These are phyloP conservation scores for Usnea hakonensis DNA, from an alignment of 495 filamentous ascomycete genomes.

Conservation along the genomic window DNA sequence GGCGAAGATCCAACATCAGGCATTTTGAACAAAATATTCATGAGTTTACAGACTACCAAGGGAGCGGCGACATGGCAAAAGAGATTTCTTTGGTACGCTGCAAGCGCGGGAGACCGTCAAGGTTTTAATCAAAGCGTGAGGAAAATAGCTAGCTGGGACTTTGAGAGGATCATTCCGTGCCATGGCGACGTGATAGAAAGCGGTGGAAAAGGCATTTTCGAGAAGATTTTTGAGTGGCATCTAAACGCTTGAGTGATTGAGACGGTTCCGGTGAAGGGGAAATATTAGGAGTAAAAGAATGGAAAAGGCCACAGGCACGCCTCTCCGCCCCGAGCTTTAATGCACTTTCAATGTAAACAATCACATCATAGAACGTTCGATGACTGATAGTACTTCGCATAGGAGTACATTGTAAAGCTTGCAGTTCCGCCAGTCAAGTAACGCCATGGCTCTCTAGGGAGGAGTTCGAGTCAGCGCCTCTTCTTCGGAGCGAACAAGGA, in stretches of 20 bases:
- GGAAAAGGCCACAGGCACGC: not conserved
- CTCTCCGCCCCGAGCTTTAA: not conserved
- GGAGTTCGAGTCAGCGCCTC: not conserved
- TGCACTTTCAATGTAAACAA: not conserved
- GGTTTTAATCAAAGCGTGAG: conserved; percentile 61
- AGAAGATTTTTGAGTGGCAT: conserved; percentile 74
- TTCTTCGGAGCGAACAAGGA: not conserved
- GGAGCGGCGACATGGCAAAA: conserved; percentile 66
- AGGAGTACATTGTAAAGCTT: not conserved
- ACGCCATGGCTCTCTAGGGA: conserved; percentile 30
- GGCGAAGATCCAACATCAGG: conserved; percentile 47
- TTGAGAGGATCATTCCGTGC: conserved; percentile 81
- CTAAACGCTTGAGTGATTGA: conserved; percentile 13
- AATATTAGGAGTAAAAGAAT: not conserved
- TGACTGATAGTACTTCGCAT: not conserved
- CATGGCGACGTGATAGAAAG: conserved; percentile 87
- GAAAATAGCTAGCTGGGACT: conserved; percentile 73
- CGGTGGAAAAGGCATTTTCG: conserved; percentile 66
- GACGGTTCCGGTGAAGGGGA: not conserved
- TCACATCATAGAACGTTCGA: not conserved
- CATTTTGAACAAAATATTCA: conserved; percentile 56
- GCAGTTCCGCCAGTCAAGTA: not conserved
- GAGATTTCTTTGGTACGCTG: conserved; percentile 72
- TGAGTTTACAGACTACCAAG: conserved; percentile 49
- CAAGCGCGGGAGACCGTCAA: conserved; percentile 53